phyloP scores from a whole-genome alignment of 176 grass and related monocot genomes.

The Ananas comosus region DNA sequence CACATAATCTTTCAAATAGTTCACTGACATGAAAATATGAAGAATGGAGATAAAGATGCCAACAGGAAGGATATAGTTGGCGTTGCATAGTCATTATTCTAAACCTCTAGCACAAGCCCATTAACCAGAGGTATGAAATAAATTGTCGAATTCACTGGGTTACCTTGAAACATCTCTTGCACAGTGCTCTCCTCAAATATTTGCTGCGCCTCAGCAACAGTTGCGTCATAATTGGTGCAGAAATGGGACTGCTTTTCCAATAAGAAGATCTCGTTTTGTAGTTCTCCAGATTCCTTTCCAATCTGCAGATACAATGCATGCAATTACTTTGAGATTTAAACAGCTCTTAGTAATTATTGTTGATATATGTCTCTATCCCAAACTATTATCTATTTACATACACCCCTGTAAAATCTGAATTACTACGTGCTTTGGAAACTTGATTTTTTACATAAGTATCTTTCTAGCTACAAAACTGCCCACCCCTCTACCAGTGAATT shows the following conservation, averaged over 20 bases:
- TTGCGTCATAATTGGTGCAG: constrained; percentile 21
- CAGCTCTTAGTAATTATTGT: not conserved
- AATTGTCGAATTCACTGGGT: not conserved
- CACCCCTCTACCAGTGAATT: no score
- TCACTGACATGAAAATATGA: no score
- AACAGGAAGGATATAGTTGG: no score
- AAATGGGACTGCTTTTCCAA: constrained; percentile 30
- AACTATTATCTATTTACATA: no score
- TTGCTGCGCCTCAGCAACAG: constrained; percentile 19
- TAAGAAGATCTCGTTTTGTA: constrained; percentile 24
- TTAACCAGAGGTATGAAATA: not conserved
- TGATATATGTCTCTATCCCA: no score
- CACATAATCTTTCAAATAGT: no score
- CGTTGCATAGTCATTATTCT: no score
- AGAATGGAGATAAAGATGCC: no score
- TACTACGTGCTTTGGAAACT: no score
- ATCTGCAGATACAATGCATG: constrained; percentile 15
- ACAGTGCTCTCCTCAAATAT: constrained; percentile 27
- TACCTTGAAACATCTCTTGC: constrained; percentile 35
- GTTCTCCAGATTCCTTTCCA: constrained; percentile 24
- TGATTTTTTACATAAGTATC: not conserved
- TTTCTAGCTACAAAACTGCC: not conserved
- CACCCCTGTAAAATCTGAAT: no score
- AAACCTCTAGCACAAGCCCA: no score
- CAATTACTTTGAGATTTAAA: not conserved